These are phyloP conservation scores for Phytophthora constricta DNA, from an alignment of 352 stramenopile species.

Conservation along the genomic window DNA sequence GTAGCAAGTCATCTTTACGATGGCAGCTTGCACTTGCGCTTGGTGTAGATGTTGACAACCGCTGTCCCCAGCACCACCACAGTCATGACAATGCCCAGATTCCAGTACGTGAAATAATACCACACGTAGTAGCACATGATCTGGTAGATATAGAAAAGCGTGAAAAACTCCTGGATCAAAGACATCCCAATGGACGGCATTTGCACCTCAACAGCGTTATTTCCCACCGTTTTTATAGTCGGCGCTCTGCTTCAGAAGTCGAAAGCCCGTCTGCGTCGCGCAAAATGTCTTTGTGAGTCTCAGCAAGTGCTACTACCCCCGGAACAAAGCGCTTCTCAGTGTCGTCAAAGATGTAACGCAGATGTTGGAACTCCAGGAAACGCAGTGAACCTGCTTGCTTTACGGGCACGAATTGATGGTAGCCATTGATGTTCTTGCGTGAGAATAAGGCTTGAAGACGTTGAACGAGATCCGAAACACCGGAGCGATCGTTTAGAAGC, in stretches of 20 bases:
- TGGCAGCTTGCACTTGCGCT: slow-evolving; percentile 47
- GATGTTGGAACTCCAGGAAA: slow-evolving; percentile 48
- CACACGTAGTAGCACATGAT: slow-evolving; percentile 68
- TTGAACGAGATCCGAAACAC: slow-evolving; percentile 35
- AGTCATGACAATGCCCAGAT: slow-evolving; percentile 49
- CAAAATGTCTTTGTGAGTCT: slow-evolving; percentile 36
- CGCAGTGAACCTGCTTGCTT: slow-evolving; percentile 22
- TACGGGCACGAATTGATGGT: slow-evolving; percentile 39
- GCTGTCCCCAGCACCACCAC: slow-evolving; percentile 43
- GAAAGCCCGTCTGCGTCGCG: slow-evolving; percentile 4
- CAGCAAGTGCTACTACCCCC: slow-evolving; percentile 28
- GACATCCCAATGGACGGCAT: slow-evolving; percentile 49
- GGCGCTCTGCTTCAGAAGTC: slow-evolving; percentile 17
- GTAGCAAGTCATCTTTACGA: slow-evolving; percentile 58
- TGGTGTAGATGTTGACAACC: slow-evolving; percentile 52
- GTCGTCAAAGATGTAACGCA: slow-evolving; percentile 51
- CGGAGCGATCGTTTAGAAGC: slow-evolving; percentile 33
- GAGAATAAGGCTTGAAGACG: slow-evolving; percentile 16
- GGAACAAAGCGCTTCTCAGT: slow-evolving; percentile 32
- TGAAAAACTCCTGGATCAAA: slow-evolving; percentile 44
- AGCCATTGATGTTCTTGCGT: no score
- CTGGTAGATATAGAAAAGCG: slow-evolving; percentile 62
- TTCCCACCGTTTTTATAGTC: slow-evolving; percentile 34
- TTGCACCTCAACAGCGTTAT: slow-evolving; percentile 43
- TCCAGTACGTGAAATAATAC: slow-evolving; percentile 65